Evolutionary conservation across 805 yeast genomes (phyloP).

Genomic region (Teunomyces panamensis): DNA sequence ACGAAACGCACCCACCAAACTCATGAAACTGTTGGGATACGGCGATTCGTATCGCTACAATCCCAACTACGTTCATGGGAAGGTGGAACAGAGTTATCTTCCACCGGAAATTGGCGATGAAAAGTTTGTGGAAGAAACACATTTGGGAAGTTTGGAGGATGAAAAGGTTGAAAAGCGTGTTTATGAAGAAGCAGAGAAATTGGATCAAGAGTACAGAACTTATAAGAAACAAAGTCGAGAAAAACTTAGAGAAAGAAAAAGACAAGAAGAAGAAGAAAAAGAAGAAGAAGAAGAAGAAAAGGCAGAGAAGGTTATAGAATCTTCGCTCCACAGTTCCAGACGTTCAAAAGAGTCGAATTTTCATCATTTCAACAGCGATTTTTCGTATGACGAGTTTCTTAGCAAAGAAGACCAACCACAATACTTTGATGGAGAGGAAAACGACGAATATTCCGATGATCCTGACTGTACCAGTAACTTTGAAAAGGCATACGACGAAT

Average conservation of each 20-base stretch:
- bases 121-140: constrained; percentile 53
- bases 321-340: too few relatives aligned
- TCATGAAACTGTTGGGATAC: constrained; percentile 89
- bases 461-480: constrained; percentile 31
- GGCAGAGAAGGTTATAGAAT: too few relatives aligned
- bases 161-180: constrained; percentile 10
- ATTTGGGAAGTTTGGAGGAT: constrained; percentile 46
- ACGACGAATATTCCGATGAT: constrained; percentile 30
- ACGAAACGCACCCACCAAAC: constrained; percentile 89
- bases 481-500: constrained; percentile 36
- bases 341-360: too few relatives aligned
- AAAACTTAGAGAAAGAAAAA: not conserved
- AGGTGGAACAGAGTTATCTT: constrained; percentile 69
- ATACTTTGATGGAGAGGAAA: constrained; percentile 24
- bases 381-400: constrained; percentile 13
- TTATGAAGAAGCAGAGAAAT: constrained; percentile 12
- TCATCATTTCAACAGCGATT: not conserved
- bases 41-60: constrained; percentile 84
- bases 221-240: constrained; percentile 10
- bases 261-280: not conserved
- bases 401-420: constrained; percentile 38
- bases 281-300: not conserved
- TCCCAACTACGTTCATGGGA: constrained; percentile 73
- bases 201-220: constrained; percentile 10
- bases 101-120: constrained; percentile 53